These are phyloP conservation scores for Capsella rubella DNA, from an alignment of 441 rosid species.

Conservation along the genomic window DNA sequence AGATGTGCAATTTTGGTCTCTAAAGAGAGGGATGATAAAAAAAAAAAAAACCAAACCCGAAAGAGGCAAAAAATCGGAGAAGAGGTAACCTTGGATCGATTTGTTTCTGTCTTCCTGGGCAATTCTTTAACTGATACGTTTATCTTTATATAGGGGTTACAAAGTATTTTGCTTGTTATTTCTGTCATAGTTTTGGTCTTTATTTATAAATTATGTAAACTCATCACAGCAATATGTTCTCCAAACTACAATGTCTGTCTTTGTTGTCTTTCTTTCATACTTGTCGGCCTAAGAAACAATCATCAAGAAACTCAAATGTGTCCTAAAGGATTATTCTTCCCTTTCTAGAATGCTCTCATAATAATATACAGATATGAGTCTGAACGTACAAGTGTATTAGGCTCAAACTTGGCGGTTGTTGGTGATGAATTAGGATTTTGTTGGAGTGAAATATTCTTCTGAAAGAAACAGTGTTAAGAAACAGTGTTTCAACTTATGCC, in stretches of 20 bases:
- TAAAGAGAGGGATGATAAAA: constrained; percentile 39
- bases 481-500: too few relatives aligned
- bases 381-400: background rate
- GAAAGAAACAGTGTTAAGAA: too few relatives aligned
- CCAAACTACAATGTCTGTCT: constrained; percentile 27
- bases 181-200: constrained; percentile 34
- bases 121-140: constrained; percentile 46
- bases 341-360: constrained; percentile 7
- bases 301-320: constrained; percentile 26
- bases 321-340: constrained; percentile 5
- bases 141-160: constrained; percentile 43
- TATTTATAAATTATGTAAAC: constrained; percentile 24
- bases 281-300: constrained; percentile 11
- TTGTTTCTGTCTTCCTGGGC: constrained; percentile 18
- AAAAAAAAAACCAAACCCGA: constrained; percentile 1
- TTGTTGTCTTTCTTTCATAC: constrained; percentile 31
- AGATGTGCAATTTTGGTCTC: constrained; percentile 91
- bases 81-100: constrained; percentile 41
- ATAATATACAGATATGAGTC: background rate
- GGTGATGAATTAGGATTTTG: constrained; percentile 9
- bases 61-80: background rate
- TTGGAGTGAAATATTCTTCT: background rate
- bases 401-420: constrained; percentile 12
- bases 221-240: constrained; percentile 36
- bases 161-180: constrained; percentile 34